Conservation (phyloP, 805 yeast genomes). For the Kockiozyma suomiensis region DNA sequence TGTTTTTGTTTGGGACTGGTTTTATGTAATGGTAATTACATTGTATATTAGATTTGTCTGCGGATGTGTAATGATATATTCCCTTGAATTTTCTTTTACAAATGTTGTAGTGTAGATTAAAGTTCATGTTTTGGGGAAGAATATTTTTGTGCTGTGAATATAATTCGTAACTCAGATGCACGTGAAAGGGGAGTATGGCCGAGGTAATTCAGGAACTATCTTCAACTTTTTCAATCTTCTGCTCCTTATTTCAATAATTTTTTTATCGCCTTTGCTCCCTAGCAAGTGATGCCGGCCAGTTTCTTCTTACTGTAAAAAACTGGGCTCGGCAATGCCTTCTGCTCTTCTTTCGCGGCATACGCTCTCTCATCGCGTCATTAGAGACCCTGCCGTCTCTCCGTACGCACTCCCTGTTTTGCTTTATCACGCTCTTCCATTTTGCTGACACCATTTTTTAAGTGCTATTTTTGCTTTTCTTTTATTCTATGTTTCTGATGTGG, state of each 20-base stretch:
- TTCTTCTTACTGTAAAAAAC: not conserved
- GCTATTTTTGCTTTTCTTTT: constrained; percentile 20
- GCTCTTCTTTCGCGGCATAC: not conserved
- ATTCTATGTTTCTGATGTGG: constrained; percentile 18
- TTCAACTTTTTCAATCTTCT: not conserved
- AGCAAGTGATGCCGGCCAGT: not conserved
- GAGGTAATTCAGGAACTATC: not conserved
- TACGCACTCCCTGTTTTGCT: not conserved
- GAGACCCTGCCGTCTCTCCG: constrained; percentile 13
- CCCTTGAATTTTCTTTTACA: not conserved
- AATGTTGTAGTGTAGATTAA: no score
- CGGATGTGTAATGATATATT: constrained; percentile 23
- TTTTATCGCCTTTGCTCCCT: no score
- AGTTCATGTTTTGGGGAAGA: no score
- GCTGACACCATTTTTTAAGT: not conserved
- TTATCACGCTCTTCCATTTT: not conserved
- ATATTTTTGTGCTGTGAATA: not conserved
- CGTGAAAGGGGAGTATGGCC: constrained; percentile 3
- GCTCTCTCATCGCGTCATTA: not conserved
- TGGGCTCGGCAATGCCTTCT: not conserved
- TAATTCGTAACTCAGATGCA: no score
- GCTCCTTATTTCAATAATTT: not conserved
- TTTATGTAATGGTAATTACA: constrained; percentile 24
- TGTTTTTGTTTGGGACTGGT: constrained; percentile 29
- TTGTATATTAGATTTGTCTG: constrained; percentile 30